phyloP scores from a whole-genome alignment of 2,329 filamentous ascomycete species.

The Fusarium mexicanum region DNA sequence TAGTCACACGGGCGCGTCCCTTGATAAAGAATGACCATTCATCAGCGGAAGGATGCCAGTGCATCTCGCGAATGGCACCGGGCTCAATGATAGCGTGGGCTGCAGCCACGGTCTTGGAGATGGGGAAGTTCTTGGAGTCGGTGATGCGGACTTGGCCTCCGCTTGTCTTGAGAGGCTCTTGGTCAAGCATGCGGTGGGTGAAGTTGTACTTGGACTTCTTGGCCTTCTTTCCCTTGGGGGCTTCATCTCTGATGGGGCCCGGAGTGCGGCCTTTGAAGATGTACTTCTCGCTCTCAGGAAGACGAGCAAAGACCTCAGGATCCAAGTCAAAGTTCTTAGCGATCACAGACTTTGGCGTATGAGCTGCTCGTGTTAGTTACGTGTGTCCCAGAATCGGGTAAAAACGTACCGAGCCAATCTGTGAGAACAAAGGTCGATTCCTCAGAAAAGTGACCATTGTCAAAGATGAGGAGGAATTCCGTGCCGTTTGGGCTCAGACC shows the following conservation, averaged over 20 bases:
- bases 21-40: constrained; percentile 84
- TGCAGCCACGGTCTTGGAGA: constrained; percentile 77
- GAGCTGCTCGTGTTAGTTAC: constrained; percentile 54
- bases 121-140: constrained; percentile 79
- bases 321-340: constrained; percentile 80
- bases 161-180: constrained; percentile 66
- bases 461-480: constrained; percentile 60
- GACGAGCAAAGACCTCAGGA: constrained; percentile 74
- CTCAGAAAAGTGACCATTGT: constrained; percentile 62
- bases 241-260: constrained; percentile 71
- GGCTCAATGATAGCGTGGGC: constrained; percentile 77
- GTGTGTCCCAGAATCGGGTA: rapidly evolving
- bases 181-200: constrained; percentile 76
- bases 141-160: constrained; percentile 79
- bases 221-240: constrained; percentile 67
- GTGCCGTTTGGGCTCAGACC: constrained; percentile 71
- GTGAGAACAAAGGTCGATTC: constrained; percentile 77
- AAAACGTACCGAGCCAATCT: constrained; percentile 71
- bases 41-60: constrained; percentile 83
- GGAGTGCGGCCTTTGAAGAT: constrained; percentile 78
- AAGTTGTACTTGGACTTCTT: constrained; percentile 75
- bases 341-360: constrained; percentile 76
- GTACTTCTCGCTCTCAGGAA: constrained; percentile 76
- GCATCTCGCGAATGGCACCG: constrained; percentile 79
- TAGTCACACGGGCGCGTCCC: constrained; percentile 76